Conservation (phyloP, 2,329 filamentous ascomycete species). For the Ascochyta viciae-villosae region DNA sequence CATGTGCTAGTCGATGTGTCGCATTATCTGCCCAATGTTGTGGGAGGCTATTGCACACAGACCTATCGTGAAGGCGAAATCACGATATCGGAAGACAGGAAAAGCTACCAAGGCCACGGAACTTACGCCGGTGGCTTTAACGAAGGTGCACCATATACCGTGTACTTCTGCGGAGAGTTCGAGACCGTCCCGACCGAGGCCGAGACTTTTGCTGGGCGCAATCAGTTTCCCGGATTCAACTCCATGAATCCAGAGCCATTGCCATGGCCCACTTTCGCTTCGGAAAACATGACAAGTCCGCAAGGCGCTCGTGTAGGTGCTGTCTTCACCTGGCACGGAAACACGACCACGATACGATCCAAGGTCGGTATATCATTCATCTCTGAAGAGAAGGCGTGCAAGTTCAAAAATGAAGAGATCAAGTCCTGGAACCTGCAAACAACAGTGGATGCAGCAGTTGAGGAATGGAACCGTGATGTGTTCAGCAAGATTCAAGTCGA, state of each 20-base stretch:
- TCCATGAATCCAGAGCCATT: slow-evolving; percentile 17
- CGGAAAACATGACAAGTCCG: slow-evolving; percentile 48
- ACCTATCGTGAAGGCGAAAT: slow-evolving; percentile 34
- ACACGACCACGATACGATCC: slow-evolving; percentile 51
- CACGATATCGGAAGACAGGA: slow-evolving; percentile 27
- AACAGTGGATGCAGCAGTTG: slow-evolving; percentile 47
- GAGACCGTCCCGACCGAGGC: slow-evolving; percentile 28
- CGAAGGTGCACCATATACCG: slow-evolving; percentile 37
- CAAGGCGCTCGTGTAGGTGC: slow-evolving; percentile 49
- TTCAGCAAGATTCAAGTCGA: slow-evolving; percentile 65
- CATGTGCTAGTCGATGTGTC: slow-evolving; percentile 55
- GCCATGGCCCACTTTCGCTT: slow-evolving; percentile 11
- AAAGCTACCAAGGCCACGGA: slow-evolving; percentile 35
- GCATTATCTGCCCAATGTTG: slow-evolving; percentile 45
- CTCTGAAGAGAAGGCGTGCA: slow-evolving; percentile 56
- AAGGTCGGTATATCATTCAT: slow-evolving; percentile 59
- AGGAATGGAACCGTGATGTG: slow-evolving; percentile 58
- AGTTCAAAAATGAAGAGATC: slow-evolving; percentile 54
- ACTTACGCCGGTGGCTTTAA: slow-evolving; percentile 41
- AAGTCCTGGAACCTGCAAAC: slow-evolving; percentile 49
- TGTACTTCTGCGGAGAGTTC: slow-evolving; percentile 42
- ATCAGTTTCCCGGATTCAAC: slow-evolving; percentile 13
- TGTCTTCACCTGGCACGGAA: slow-evolving; percentile 55
- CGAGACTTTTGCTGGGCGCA: slow-evolving; percentile 60
- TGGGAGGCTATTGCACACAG: slow-evolving; percentile 30